These are phyloP conservation scores for Chytriomyces hyalinus DNA, from an alignment of 192 early-diverging fungal species.

Conservation along the genomic window DNA sequence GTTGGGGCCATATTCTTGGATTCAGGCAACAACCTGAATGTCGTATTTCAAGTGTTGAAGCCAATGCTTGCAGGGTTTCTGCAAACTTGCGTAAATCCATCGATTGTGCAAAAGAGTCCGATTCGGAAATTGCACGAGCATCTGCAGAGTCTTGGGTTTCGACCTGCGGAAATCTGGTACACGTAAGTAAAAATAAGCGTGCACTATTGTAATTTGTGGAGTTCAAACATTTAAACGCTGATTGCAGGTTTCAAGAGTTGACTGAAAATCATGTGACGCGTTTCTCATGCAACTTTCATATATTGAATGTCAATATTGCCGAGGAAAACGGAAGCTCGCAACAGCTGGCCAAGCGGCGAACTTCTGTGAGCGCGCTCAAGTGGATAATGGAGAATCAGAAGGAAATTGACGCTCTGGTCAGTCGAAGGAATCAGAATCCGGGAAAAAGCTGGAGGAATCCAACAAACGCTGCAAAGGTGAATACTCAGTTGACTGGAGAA, in stretches of 20 bases:
- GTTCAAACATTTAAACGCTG: not conserved
- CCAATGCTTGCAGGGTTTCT: slow-evolving; percentile 49
- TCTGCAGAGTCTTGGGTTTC: slow-evolving; percentile 51
- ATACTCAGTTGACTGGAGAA: too few relatives aligned
- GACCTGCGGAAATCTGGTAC: slow-evolving; percentile 46
- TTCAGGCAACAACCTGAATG: slow-evolving; percentile 65
- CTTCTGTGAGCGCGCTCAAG: slow-evolving; percentile 35
- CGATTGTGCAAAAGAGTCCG: slow-evolving; percentile 50
- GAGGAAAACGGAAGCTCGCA: slow-evolving; percentile 37
- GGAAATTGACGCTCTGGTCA: slow-evolving; percentile 6
- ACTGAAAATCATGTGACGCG: not conserved
- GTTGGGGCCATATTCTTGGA: slow-evolving; percentile 85
- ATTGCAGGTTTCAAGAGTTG: slow-evolving; percentile 21
- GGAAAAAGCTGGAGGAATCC: not conserved
- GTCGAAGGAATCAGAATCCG: slow-evolving; percentile 15
- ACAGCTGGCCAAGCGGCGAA: slow-evolving; percentile 46
- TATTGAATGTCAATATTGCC: slow-evolving; percentile 39
- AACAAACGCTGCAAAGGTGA: too few relatives aligned
- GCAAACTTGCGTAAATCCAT: slow-evolving; percentile 42
- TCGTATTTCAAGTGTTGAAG: slow-evolving; percentile 48
- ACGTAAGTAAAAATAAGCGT: slow-evolving; percentile 33
- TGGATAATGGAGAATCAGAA: slow-evolving; percentile 36
- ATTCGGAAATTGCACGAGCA: slow-evolving; percentile 51
- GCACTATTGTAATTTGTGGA: not conserved
- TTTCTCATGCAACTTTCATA: slow-evolving; percentile 10